phyloP scores from a whole-genome alignment of 164 flowering plant species.

The Tinospora cordifolia region DNA sequence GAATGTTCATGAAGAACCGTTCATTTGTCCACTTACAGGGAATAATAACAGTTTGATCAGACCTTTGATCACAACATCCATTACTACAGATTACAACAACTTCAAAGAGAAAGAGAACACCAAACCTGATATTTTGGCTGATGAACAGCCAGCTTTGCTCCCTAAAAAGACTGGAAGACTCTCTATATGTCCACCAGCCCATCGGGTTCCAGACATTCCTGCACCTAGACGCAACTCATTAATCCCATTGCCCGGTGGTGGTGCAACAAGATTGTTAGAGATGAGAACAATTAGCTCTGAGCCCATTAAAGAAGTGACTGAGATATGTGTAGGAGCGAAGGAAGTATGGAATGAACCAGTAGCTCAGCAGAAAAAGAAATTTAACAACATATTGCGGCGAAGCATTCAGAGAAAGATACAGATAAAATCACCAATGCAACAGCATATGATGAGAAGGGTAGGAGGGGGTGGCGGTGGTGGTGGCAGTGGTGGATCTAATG shows the following conservation, averaged over 20 bases:
- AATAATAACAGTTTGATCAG: constrained; percentile 27
- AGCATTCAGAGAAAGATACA: constrained; percentile 64
- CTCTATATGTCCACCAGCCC: constrained; percentile 49
- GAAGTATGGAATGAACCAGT: constrained; percentile 41
- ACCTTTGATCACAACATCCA: constrained; percentile 23
- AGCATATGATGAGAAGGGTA: constrained; percentile 32
- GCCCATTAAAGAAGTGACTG: constrained; percentile 24
- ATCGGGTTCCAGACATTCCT: constrained; percentile 25
- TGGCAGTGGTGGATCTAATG: too few species aligned
- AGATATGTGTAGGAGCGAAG: constrained; percentile 29
- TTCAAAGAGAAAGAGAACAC: constrained; percentile 67
- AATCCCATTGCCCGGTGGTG: constrained; percentile 47
- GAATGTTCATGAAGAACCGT: constrained; percentile 33
- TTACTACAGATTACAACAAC: constrained; percentile 24
- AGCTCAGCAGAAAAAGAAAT: constrained; percentile 38
- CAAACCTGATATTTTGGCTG: constrained; percentile 36
- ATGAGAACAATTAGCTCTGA: constrained; percentile 20
- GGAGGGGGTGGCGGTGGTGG: constrained; percentile 17
- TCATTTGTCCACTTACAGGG: constrained; percentile 34
- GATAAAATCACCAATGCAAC: constrained; percentile 51
- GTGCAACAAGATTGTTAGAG: constrained; percentile 9
- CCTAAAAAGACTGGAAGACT: constrained; percentile 57
- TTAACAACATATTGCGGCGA: constrained; percentile 48
- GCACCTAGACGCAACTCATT: constrained; percentile 70
- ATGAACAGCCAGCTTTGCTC: constrained; percentile 22